Conservation (phyloP, 129 eudicot species). For the Escallonia rubra region DNA sequence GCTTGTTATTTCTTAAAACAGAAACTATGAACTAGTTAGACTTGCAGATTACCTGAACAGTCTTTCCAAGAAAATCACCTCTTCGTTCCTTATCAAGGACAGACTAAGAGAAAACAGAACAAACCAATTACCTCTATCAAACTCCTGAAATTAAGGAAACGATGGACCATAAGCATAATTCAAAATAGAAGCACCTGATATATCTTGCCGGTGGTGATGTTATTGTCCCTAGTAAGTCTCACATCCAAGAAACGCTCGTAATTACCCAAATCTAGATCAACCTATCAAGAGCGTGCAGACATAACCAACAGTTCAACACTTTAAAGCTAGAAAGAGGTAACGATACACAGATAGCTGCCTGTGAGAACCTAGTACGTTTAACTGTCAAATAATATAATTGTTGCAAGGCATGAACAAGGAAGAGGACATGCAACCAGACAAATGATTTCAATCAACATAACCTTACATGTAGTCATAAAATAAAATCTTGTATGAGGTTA, state of each 20-base stretch:
- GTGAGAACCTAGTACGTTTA: too few relatives aligned
- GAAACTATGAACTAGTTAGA: slow-evolving; percentile 2
- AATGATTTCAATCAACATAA: too few relatives aligned
- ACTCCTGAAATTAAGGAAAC: background rate
- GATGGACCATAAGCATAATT: background rate
- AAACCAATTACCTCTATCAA: slow-evolving; percentile 1
- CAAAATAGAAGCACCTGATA: slow-evolving; percentile 62
- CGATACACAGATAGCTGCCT: background rate
- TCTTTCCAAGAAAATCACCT: slow-evolving; percentile 96
- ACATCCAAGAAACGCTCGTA: slow-evolving; percentile 86
- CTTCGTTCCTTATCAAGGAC: slow-evolving; percentile 86
- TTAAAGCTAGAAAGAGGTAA: background rate
- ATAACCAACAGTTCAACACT: slow-evolving; percentile 2
- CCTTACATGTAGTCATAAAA: too few relatives aligned
- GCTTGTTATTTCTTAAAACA: background rate
- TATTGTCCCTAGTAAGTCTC: slow-evolving; percentile 90
- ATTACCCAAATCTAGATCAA: slow-evolving; percentile 93
- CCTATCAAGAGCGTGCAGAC: slow-evolving; percentile 37
- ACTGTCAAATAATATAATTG: too few relatives aligned
- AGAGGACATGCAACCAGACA: too few relatives aligned
- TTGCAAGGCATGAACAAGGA: too few relatives aligned
- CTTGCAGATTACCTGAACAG: slow-evolving; percentile 67
- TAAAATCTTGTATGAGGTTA: too few relatives aligned
- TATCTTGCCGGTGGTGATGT: slow-evolving; percentile 93
- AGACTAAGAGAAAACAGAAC: slow-evolving; percentile 40